Base-by-base conservation (phyloP, 768 basidiomycete species). In the Chiua virens region DNA sequence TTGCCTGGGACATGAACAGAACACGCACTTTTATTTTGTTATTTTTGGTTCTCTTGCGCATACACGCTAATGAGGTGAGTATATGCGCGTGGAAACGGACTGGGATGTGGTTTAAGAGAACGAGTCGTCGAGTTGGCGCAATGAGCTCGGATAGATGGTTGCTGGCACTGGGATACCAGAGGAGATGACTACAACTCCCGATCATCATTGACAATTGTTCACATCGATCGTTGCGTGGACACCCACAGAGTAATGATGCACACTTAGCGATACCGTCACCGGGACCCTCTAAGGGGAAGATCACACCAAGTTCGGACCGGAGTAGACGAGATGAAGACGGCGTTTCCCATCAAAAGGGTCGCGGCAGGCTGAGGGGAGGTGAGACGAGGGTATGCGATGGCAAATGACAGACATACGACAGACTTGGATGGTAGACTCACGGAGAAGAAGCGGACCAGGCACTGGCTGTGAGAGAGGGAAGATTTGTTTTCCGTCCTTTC, bases 321-420 rank as follows among this genome's bases (percentile, higher is more conserved):
- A 48, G 17, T n/a, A 23, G 22, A 21, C 28, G 36, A 28, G 9
- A 39, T n/a, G 43, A 40, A 49, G 39, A 20, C 22, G 28, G 30
- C 35, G 6, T 39, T 62, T 65, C 59, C 63, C 59, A 59, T 50
- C 32, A 4, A 47, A 55, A 59, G 54, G 56, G 62, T 59, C 50
- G 49, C 50, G 62, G 53, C 38, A 57, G 45, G 23, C 32, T 21
- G 21, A 18, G 28, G 17, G 39, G 41, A 20, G 15, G 17, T 14
- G 36, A 45, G 18, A 30, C 18, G 21, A 20, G 43, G 27, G 32
- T 47, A 47, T 46, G 32, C 21, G 28, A 34, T 13, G 25, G 25
- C 25, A 8, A 8, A 27, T 8, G 25, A 28, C 15, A 13, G 22
- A n/a, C 18, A n/a, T n/a, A n/a, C n/a, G 28, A 27, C 15, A 13